phyloP scores from a whole-genome alignment of 768 basidiomycete species.

The Termitomyces sp. region DNA sequence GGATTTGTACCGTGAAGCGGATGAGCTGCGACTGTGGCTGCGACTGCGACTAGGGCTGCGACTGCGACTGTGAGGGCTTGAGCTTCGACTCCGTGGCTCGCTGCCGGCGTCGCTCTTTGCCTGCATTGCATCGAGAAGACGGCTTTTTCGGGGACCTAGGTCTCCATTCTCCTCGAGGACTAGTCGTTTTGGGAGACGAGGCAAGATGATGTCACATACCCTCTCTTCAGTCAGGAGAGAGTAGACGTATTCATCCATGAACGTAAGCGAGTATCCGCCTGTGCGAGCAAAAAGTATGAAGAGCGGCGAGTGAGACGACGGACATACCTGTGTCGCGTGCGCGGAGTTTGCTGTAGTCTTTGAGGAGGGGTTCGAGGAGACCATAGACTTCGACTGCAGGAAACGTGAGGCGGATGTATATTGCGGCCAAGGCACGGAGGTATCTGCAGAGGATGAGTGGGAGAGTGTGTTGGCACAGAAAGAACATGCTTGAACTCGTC shows the following conservation, averaged over 20 bases:
- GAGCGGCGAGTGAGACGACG: not conserved
- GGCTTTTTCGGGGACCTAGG: slow-evolving; percentile 78
- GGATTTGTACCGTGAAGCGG: slow-evolving; percentile 55
- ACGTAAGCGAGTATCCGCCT: slow-evolving; percentile 85
- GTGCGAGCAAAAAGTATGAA: not conserved
- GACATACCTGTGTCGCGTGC: slow-evolving; percentile 70
- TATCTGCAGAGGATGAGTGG: slow-evolving; percentile 52
- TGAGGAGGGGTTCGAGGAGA: slow-evolving; percentile 87
- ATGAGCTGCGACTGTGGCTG: slow-evolving; percentile 26
- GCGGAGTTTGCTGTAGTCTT: slow-evolving; percentile 89
- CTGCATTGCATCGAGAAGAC: slow-evolving; percentile 85
- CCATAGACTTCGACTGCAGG: slow-evolving; percentile 87
- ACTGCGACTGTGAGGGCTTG: slow-evolving; percentile 27
- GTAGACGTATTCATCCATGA: slow-evolving; percentile 92
- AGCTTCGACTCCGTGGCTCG: slow-evolving; percentile 18
- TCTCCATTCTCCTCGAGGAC: slow-evolving; percentile 92
- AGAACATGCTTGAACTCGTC: slow-evolving; percentile 95
- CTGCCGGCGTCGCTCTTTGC: slow-evolving; percentile 55
- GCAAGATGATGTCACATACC: slow-evolving; percentile 95
- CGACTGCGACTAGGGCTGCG: not conserved
- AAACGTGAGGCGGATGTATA: slow-evolving; percentile 97
- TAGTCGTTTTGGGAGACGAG: slow-evolving; percentile 79
- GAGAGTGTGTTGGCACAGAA: not conserved
- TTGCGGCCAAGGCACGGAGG: slow-evolving; percentile 84
- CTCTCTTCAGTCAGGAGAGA: slow-evolving; percentile 81